phyloP scores from a whole-genome alignment of 1,139 yeast species.

The Pichia sp. region DNA sequence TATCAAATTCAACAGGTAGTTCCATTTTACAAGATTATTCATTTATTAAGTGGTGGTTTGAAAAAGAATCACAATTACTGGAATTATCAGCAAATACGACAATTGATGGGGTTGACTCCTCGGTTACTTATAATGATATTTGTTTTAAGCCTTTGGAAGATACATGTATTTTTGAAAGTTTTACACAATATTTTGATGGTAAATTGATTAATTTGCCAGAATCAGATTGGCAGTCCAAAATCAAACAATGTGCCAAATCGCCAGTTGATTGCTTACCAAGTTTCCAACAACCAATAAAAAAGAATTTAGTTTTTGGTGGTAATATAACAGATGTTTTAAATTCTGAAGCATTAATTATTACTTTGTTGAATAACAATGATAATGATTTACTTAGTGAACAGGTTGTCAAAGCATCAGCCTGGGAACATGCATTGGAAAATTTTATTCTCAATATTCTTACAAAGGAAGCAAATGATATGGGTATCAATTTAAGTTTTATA shows the following conservation, averaged over 20 bases:
- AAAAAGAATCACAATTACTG: slow-evolving; percentile 53
- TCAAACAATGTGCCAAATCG: slow-evolving; percentile 58
- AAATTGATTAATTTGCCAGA: slow-evolving; percentile 45
- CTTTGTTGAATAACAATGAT: slow-evolving; percentile 57
- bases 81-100: slow-evolving; percentile 19
- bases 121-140: slow-evolving; percentile 49
- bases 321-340: slow-evolving; percentile 41
- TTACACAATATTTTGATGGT: slow-evolving; percentile 82
- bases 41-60: slow-evolving; percentile 82
- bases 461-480: slow-evolving; percentile 35
- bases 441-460: slow-evolving; percentile 42
- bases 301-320: slow-evolving; percentile 64
- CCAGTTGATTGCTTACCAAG: slow-evolving; percentile 89
- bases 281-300: slow-evolving; percentile 84
- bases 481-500: slow-evolving; percentile 62
- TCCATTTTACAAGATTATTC: slow-evolving; percentile 55
- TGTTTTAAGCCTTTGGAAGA: slow-evolving; percentile 81
- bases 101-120: slow-evolving; percentile 17
- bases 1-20: slow-evolving; percentile 58
- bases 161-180: slow-evolving; percentile 82
- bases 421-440: slow-evolving; percentile 60
- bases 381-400: slow-evolving; percentile 34
- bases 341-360: slow-evolving; percentile 68
- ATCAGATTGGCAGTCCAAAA: slow-evolving; percentile 45
- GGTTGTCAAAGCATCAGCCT: slow-evolving; percentile 41